Percentiles rank a stretch among this genome's conserved stretches.
Evolutionary conservation across 2,329 filamentous ascomycete species (phyloP).

Genomic region (Rhynchosporium graminicola): DNA sequence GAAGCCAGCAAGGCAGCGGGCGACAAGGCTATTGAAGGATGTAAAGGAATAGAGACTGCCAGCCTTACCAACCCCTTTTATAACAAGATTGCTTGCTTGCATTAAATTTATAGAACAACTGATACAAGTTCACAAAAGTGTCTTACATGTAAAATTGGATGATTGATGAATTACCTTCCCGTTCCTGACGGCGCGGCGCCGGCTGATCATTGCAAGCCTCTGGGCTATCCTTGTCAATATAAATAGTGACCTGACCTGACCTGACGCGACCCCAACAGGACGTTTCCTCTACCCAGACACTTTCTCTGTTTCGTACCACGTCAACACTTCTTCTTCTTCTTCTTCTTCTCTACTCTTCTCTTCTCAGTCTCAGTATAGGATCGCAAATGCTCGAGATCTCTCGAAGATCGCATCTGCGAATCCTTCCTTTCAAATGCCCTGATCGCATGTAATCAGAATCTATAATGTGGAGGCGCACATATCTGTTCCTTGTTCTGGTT

Average conservation of each 20-base stretch:
- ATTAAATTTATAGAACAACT: not conserved
- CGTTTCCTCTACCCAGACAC: slow-evolving; percentile 12
- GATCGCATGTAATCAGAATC: slow-evolving; percentile 28
- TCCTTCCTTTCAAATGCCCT: slow-evolving; percentile 27
- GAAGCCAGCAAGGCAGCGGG: slow-evolving; percentile 6
- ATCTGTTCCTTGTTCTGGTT: slow-evolving; percentile 80
- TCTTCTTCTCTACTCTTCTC: too few species aligned
- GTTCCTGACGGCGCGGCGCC: not conserved
- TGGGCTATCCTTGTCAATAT: slow-evolving; percentile 6
- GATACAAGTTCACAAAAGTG: not conserved
- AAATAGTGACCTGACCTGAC: not conserved
- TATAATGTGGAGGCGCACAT: slow-evolving; percentile 87
- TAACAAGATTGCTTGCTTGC: not conserved
- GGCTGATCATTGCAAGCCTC: slow-evolving; percentile 8
- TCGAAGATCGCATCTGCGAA: slow-evolving; percentile 30
- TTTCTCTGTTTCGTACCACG: slow-evolving; percentile 17
- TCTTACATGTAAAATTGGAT: slow-evolving; percentile 2
- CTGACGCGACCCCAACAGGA: slow-evolving; percentile 7
- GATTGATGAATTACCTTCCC: slow-evolving; percentile 1
- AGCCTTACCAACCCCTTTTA: slow-evolving; percentile 3
- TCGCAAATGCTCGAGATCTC: slow-evolving; percentile 11
- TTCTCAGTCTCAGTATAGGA: not conserved
- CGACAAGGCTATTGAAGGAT: not conserved
- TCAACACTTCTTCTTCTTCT: not conserved
- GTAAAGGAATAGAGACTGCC: not conserved